Percentiles rank a stretch among this genome's conserved stretches.
phyloP scores from a whole-genome alignment of 345 rosid species.

The Abelmoschus esculentus region DNA sequence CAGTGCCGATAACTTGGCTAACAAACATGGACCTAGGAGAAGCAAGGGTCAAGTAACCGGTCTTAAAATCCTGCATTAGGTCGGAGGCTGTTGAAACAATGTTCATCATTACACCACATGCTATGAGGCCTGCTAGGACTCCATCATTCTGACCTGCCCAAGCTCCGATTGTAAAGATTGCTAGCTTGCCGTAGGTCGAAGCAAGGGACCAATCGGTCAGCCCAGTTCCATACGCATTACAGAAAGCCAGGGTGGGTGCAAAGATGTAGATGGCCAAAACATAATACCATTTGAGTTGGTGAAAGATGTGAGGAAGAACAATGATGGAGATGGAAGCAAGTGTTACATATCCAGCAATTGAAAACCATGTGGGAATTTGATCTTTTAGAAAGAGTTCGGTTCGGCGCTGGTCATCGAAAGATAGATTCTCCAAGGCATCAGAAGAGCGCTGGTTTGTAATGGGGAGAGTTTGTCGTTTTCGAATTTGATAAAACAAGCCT shows the following conservation, averaged over 20 bases:
- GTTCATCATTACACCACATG: constrained; percentile 92
- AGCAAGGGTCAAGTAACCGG: constrained; percentile 75
- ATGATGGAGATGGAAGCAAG: constrained; percentile 45
- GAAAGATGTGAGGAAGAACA: constrained; percentile 54
- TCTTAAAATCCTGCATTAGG: constrained; percentile 75
- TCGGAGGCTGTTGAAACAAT: constrained; percentile 83
- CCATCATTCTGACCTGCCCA: constrained; percentile 76
- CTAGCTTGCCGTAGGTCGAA: constrained; percentile 73
- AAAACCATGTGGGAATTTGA: constrained; percentile 68
- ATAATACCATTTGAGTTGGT: constrained; percentile 64
- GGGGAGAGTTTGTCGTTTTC: constrained; percentile 29
- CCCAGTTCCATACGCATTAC: constrained; percentile 76
- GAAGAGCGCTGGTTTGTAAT: constrained; percentile 29
- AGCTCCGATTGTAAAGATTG: constrained; percentile 61
- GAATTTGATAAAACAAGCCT: constrained; percentile 42
- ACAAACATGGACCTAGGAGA: constrained; percentile 73
- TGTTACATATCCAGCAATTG: constrained; percentile 43
- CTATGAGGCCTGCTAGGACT: constrained; percentile 69
- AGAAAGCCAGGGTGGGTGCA: constrained; percentile 68
- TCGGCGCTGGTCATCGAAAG: constrained; percentile 57
- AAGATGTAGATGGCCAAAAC: constrained; percentile 53
- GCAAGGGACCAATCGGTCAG: constrained; percentile 87
- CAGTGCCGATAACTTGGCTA: constrained; percentile 74
- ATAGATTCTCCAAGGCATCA: constrained; percentile 20
- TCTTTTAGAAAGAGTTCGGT: constrained; percentile 61